Evolutionary conservation across 805 yeast genomes (phyloP).

Genomic region (Ogataea saltuana): DNA sequence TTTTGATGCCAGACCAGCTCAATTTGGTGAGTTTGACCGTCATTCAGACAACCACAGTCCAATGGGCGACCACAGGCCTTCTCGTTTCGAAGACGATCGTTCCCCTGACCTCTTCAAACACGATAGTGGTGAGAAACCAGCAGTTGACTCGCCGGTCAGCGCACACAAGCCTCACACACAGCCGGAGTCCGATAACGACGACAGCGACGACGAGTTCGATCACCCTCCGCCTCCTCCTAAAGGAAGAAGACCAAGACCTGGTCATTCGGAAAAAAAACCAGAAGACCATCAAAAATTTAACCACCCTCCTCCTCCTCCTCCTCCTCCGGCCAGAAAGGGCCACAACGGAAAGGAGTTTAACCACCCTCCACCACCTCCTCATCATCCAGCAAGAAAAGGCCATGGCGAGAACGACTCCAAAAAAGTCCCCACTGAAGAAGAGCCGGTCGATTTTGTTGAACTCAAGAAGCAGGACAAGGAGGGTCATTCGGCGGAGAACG

Average conservation of each 20-base stretch:
- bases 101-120: neutral
- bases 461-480: too few species aligned
- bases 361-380: slow-evolving; percentile 8
- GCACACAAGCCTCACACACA: too few species aligned
- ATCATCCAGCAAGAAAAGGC: slow-evolving; percentile 1
- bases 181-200: neutral
- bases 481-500: too few species aligned
- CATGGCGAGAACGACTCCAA: too few species aligned
- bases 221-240: neutral
- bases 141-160: too few species aligned
- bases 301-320: neutral
- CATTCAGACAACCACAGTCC: neutral
- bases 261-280: too few species aligned
- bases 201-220: neutral
- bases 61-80: neutral
- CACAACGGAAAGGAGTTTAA: neutral
- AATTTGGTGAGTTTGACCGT: neutral
- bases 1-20: neutral
- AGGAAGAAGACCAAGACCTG: too few species aligned
- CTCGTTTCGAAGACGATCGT: neutral
- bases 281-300: too few species aligned
- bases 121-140: neutral
- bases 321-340: neutral
- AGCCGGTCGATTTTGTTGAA: too few species aligned
- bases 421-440: too few species aligned